These are phyloP conservation scores for Lentinula raphanica DNA, from an alignment of 768 basidiomycete genomes.

Conservation along the genomic window DNA sequence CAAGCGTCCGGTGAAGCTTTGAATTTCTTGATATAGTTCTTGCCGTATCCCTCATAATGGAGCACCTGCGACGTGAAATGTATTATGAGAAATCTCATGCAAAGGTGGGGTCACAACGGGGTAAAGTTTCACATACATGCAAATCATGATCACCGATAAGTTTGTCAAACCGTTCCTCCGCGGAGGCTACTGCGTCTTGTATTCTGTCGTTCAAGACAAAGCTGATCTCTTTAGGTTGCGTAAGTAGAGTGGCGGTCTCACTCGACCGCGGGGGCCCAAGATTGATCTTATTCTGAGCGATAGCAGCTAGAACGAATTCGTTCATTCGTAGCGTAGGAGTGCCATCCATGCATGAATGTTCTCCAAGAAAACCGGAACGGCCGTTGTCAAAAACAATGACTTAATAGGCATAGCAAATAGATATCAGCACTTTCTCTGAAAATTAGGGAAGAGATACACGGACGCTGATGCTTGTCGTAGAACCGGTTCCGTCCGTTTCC, in stretches of 20 bases:
- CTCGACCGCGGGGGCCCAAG: constrained; percentile 50
- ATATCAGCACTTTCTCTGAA: background rate
- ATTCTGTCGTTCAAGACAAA: constrained; percentile 63
- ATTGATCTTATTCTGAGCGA: constrained; percentile 70
- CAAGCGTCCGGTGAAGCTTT: constrained; percentile 90
- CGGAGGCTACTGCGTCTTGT: constrained; percentile 44
- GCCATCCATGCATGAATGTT: constrained; percentile 89
- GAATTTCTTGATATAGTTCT: constrained; percentile 75
- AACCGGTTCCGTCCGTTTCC: constrained; percentile 89
- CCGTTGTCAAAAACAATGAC: constrained; percentile 95
- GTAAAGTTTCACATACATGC: constrained; percentile 39
- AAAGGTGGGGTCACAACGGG: background rate
- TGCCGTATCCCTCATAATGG: constrained; percentile 88
- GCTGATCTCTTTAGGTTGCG: constrained; percentile 57
- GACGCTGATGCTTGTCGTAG: constrained; percentile 95
- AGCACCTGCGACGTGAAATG: constrained; percentile 44
- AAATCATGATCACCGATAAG: constrained; percentile 79
- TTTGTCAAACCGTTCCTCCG: constrained; percentile 66
- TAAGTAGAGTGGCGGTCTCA: constrained; percentile 34
- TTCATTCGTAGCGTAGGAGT: constrained; percentile 94
- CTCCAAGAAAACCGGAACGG: constrained; percentile 87
- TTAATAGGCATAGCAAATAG: constrained; percentile 26
- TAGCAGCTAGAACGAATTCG: constrained; percentile 81
- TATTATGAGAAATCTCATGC: constrained; percentile 10
- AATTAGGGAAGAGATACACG: constrained; percentile 20